Percentiles rank a stretch among this genome's conserved stretches.
These are phyloP conservation scores for Wickerhamomyces subpelliculosus DNA, from an alignment of 805 yeast genomes.

Conservation along the genomic window DNA sequence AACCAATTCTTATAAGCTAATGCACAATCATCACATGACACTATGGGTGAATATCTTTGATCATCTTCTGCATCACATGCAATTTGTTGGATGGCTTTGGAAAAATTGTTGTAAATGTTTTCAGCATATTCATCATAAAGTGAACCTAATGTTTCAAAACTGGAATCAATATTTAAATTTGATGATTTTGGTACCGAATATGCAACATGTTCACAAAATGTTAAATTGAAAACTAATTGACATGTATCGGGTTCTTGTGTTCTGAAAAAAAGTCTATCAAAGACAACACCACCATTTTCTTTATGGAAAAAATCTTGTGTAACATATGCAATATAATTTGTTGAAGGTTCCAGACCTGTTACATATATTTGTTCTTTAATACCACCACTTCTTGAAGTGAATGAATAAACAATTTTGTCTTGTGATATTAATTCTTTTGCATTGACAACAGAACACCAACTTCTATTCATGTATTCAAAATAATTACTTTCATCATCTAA, in stretches of 20 bases:
- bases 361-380: slow-evolving; percentile 57
- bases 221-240: slow-evolving; percentile 63
- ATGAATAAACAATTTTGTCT: slow-evolving; percentile 6
- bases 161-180: slow-evolving; percentile 23
- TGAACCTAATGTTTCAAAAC: slow-evolving; percentile 27
- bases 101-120: slow-evolving; percentile 53
- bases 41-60: slow-evolving; percentile 65
- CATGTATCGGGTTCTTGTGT: slow-evolving; percentile 54
- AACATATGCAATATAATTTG: slow-evolving; percentile 59
- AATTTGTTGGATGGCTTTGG: slow-evolving; percentile 66
- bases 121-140: slow-evolving; percentile 62
- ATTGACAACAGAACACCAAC: slow-evolving; percentile 66
- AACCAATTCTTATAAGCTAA: slow-evolving; percentile 77
- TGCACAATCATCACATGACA: slow-evolving; percentile 68
- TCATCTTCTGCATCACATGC: slow-evolving; percentile 67
- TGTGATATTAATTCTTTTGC: slow-evolving; percentile 27
- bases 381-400: slow-evolving; percentile 37
- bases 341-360: slow-evolving; percentile 50
- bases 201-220: slow-evolving; percentile 76
- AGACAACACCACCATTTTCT: slow-evolving; percentile 58
- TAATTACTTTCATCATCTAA: slow-evolving; percentile 30
- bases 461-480: slow-evolving; percentile 36
- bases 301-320: slow-evolving; percentile 39
- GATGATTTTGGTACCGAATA: slow-evolving; percentile 71
- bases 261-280: slow-evolving; percentile 47